Evolutionary conservation across 2,329 filamentous ascomycete genomes (phyloP), one percentile per base, ranked within the genome.

Genomic region (Venturia aucupariae): DNA sequence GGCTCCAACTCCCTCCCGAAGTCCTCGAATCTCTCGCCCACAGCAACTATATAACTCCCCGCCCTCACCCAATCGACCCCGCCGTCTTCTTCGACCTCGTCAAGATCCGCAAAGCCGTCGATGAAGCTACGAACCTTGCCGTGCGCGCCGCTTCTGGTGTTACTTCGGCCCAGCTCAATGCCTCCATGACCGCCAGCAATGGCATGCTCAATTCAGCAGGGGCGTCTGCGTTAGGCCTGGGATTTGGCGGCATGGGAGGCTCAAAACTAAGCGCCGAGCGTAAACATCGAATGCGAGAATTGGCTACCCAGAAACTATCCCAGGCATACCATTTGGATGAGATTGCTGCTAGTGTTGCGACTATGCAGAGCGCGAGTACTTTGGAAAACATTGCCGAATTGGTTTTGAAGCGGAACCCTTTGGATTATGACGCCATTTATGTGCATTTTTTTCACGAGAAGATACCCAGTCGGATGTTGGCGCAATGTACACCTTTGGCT

Each of bases 401-500:
- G 67, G 90, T 95, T 39, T 76, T 94, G 67, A 85, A 89, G 72
- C 81, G 89, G 66, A 86, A 84, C 66, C 80, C 84, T n/a, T 73
- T 81, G 61, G 86, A 92, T 71, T 59, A 80, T 54, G 89, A 94
- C 71, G 90, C 90, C 35, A 89, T 88, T 74, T 94, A 94, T 72
- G 90, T 94, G n/a, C 89, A 94, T 72, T 94, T 93, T 77, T 95
- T 95, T 74, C 90, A 93, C 75, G 90, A 95, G 76, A 94, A 93
- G 82, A 92, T 94, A 32, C 88, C 90, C 1, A 89, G 86, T 48
- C 79, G 88, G 51, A 86, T 88, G 72, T 78, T 94, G 72, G 88
- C 86, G 42, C 84, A 90, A 70, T 86, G 83, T 69, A 92, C 89
- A 10, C 87, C 84, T 67, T 75, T 92, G 65, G 77, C 83, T 62